Evolutionary conservation across 179 eudicot species (phyloP).

Genomic region (Kewa caespitosa): DNA sequence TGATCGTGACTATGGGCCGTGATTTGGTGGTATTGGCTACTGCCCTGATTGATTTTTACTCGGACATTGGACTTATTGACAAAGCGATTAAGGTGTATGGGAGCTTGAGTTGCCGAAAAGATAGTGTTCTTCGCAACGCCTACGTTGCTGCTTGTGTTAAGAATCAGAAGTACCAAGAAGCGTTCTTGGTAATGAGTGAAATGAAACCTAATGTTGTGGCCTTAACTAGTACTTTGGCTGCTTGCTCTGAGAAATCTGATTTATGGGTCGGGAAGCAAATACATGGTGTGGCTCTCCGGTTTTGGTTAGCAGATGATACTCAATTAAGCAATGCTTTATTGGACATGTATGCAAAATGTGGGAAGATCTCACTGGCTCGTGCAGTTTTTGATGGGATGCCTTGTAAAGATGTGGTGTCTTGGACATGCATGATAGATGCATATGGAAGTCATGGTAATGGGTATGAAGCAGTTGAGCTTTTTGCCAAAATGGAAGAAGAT

Average conservation of each 20-base stretch:
- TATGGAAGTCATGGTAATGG: constrained; percentile 48
- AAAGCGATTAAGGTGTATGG: constrained; percentile 24
- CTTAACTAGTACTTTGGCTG: constrained; percentile 32
- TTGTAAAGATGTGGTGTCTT: constrained; percentile 37
- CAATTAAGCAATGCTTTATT: constrained; percentile 54
- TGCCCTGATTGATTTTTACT: constrained; percentile 35
- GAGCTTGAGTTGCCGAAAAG: constrained; percentile 17
- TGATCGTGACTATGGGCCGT: constrained; percentile 30
- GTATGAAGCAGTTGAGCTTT: constrained; percentile 32
- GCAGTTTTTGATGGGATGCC: constrained; percentile 31
- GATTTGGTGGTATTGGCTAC: constrained; percentile 37
- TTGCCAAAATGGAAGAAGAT: constrained; percentile 32
- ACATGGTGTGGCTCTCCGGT: constrained; percentile 34
- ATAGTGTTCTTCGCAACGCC: constrained; percentile 30
- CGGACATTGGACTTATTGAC: constrained; percentile 23
- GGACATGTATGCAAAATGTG: constrained; percentile 82
- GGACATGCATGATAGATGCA: constrained; percentile 45
- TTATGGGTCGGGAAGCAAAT: constrained; percentile 43
- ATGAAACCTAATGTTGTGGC: constrained; percentile 33
- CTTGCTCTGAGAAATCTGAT: constrained; percentile 34
- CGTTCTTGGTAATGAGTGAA: constrained; percentile 27
- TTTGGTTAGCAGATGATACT: constrained; percentile 25
- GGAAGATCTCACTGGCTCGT: constrained; percentile 32
- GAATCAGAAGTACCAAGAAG: constrained; percentile 27
- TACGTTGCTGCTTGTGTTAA: constrained; percentile 32